Evolutionary conservation across 352 stramenopile species (phyloP).

Genomic region (Phytopythium cucurbitacearum): DNA sequence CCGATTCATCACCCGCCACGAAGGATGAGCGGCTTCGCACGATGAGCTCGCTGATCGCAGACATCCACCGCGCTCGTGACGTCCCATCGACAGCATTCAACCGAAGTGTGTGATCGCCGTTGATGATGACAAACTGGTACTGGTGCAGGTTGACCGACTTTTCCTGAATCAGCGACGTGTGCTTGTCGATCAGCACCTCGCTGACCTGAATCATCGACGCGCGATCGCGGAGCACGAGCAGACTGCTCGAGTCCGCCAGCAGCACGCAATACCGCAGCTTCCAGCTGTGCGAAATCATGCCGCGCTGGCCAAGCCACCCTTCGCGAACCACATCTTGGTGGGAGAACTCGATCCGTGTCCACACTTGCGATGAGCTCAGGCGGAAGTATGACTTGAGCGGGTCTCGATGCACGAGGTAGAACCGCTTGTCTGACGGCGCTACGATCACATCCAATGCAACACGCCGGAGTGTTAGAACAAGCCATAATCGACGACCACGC

Average conservation of each 20-base stretch:
- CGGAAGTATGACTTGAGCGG: conserved; percentile 65
- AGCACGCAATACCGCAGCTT: conserved; percentile 85
- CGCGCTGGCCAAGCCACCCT: conserved; percentile 69
- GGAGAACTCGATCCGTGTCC: conserved; percentile 52
- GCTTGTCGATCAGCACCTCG: conserved; percentile 67
- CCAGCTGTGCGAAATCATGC: conserved; percentile 72
- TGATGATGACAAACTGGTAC: conserved; percentile 81
- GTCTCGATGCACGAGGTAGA: conserved; percentile 68
- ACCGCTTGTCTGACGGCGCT: conserved; percentile 20
- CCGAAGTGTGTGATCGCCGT: conserved; percentile 55
- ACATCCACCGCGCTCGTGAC: conserved; percentile 61
- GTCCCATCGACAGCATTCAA: conserved; percentile 67
- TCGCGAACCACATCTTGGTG: conserved; percentile 70
- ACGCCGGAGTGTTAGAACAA: background rate
- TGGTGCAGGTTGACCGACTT: conserved; percentile 60
- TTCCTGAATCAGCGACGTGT: conserved; percentile 67
- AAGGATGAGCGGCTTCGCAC: conserved; percentile 74
- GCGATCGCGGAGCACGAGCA: conserved; percentile 74
- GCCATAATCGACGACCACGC: background rate
- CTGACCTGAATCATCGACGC: conserved; percentile 66
- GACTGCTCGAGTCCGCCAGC: conserved; percentile 54
- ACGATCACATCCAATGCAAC: background rate
- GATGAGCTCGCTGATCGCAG: conserved; percentile 77
- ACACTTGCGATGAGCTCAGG: conserved; percentile 29
- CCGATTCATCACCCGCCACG: conserved; percentile 67